These are phyloP conservation scores for Kluyveromyces dobzhanskii DNA, from an alignment of 805 yeast genomes.

Conservation along the genomic window DNA sequence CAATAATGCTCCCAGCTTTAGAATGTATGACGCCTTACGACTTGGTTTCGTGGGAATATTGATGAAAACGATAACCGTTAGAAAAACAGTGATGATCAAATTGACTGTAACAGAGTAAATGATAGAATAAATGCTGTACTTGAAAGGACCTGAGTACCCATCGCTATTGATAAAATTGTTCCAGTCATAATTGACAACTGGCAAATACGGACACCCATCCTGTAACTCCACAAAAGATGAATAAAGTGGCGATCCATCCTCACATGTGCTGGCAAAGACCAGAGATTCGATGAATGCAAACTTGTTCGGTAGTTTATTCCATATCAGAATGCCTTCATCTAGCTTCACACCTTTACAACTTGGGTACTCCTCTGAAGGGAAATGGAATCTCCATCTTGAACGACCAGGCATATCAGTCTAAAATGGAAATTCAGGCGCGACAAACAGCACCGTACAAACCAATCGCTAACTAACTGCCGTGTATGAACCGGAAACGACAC, in stretches of 20 bases:
- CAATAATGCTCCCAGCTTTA: conserved; percentile 37
- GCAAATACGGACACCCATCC: conserved; percentile 33
- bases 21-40: conserved; percentile 22
- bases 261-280: conserved; percentile 29
- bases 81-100: conserved; percentile 54
- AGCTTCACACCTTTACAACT: conserved; percentile 28
- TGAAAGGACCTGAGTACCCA: conserved; percentile 36
- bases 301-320: conserved; percentile 10
- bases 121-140: conserved; percentile 52
- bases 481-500: too few relatives aligned
- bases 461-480: too few relatives aligned
- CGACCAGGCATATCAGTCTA: background rate
- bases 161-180: conserved; percentile 27
- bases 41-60: conserved; percentile 59
- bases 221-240: conserved; percentile 28
- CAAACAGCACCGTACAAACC: too few relatives aligned
- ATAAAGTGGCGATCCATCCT: conserved; percentile 27
- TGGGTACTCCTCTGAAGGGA: conserved; percentile 11
- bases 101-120: conserved; percentile 55
- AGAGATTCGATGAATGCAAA: conserved; percentile 14
- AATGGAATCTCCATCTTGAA: conserved; percentile 3
- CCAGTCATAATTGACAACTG: conserved; percentile 42
- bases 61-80: conserved; percentile 56
- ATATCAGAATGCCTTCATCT: conserved; percentile 28
- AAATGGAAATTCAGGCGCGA: background rate